Conservation (phyloP, 208 protist genomes). For the Acanthamoeba lenticulata region DNA sequence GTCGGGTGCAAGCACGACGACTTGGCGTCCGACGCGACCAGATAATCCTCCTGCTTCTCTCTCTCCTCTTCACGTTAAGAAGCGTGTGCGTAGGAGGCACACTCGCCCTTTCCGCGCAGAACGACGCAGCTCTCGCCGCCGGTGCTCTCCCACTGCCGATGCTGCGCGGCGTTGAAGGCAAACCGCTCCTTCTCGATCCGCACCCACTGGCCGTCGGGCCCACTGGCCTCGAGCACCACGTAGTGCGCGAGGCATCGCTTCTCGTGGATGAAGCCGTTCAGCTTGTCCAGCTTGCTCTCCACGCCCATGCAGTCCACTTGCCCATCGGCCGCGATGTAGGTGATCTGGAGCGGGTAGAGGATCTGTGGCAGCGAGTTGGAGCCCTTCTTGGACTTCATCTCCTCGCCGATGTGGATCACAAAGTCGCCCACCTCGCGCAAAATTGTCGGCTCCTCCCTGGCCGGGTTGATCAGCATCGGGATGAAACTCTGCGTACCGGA, state of each 20-base stretch:
- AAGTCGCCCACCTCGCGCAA: constrained; percentile 25
- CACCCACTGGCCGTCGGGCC: neutral
- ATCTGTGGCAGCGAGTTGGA: constrained; percentile 7
- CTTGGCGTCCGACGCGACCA: neutral
- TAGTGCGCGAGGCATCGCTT: constrained; percentile 29
- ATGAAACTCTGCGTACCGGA: neutral
- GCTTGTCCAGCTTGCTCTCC: constrained; percentile 62
- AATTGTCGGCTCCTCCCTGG: neutral
- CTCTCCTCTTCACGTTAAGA: neutral
- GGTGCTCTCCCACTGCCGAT: constrained; percentile 27
- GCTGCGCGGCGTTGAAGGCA: constrained; percentile 54
- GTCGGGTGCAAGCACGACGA: neutral
- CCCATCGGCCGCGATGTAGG: neutral
- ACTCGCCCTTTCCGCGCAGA: neutral
- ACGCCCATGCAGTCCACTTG: constrained; percentile 56
- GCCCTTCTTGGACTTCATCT: constrained; percentile 40
- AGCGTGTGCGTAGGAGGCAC: constrained; percentile 42
- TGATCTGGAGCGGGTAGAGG: constrained; percentile 16
- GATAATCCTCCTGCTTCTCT: no score
- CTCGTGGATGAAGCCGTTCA: constrained; percentile 56
- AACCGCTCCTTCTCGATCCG: constrained; percentile 23
- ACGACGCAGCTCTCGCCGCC: constrained; percentile 45
- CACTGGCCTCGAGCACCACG: neutral
- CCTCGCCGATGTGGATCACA: constrained; percentile 23
- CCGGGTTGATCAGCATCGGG: constrained; percentile 42